Evolutionary conservation across 768 basidiomycete genomes (phyloP), one percentile per base, ranked within the genome.

Genomic region (Trametes cinnabarina): DNA sequence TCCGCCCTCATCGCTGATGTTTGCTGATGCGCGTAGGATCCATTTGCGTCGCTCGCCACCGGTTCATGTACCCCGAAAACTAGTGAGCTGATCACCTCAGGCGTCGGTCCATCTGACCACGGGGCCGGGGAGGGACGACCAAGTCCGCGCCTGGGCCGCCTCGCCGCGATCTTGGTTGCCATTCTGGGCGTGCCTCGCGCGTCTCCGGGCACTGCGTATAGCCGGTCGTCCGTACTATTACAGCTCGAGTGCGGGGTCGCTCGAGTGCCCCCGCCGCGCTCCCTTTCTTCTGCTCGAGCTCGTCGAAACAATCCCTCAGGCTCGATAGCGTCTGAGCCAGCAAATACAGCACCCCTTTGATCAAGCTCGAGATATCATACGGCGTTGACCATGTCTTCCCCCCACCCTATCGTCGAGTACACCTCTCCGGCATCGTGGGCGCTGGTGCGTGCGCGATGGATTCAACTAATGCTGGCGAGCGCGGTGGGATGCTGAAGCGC

Each of bases 401-500:
- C 42, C 15, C 92, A 93, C 68, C 88, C 90, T 41, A 77, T 93
- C 54, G 78, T 84, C 59, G 82, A 87, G 55, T 83, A 88, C 65
- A 94, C 90, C 23, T 92, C 91, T 1, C 80, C 88, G 65, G 84
- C 90, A 30, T 90, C 92, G 64, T 95, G 92, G 92, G 86, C 89
- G 44, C 81, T 95, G 79, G 92, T 93, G 60, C 28, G 81, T 74
- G 37, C 53, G 10, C 46, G 28, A n/a, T 22, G 30, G 12, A n/a
- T n/a, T n/a, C n/a, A n/a, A n/a, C n/a, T n/a, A n/a, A n/a, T n/a
- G n/a, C n/a, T n/a, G n/a, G n/a, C n/a, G n/a, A n/a, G n/a, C n/a
- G n/a, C n/a, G 17, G 14, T 28, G 25, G 2, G 15, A 2, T 26
- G 20, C 47, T 54, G 55, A 48, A 26, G 11, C 20, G 25, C 4